Base-by-base conservation (phyloP, 1,139 yeast genomes). In the Meyerozyma athensensis region DNA sequence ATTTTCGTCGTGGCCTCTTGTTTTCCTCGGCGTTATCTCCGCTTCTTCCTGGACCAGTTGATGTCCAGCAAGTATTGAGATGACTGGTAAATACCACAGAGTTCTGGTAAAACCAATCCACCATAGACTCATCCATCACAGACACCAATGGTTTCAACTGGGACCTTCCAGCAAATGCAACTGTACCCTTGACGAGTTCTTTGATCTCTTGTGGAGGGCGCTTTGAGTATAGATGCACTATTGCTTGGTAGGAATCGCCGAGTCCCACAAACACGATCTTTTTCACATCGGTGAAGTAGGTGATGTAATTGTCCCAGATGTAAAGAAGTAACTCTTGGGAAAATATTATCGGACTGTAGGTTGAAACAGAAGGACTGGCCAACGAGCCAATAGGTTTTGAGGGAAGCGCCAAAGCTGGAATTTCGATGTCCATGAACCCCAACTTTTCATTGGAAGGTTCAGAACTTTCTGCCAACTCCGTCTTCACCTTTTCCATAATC, bases 61-160 rank as follows among this genome's bases (percentile, higher is more conserved):
- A 33, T 10, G 19, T 34, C 96, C 96, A 89, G 48, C 94, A 83
- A 4, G 84, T 68, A 54, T 90, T 95, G 43, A 72, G 73, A 38
- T 72, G 66, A 40, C 89, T 75, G 6, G 96, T 78, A 57, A 90
- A 89, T 1, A 92, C 76, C 19, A 90, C 75, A 1, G 97, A 86
- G 49, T 86, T 85, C 46, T 81, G 81, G 62, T 81, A 89, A 58
- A 81, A 92, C 97, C 97, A 90, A 51, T 89, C 96, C 14, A 86
- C 77, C 66, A 86, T 74, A 20, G 85, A 77, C 58, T 92, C 97
- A 58, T 90, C 97, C 60, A 89, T 81, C 26, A 86, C 74, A 6
- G 96, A 92, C 7, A 85, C 85, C 39, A 90, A 73, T 0, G 96
- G 80, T 50, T 85, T 79, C 50, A 90, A 64, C 14, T 73, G 71